Evolutionary conservation across 305 asterid species (phyloP).

Genomic region (Fraxinus angustifolia): DNA sequence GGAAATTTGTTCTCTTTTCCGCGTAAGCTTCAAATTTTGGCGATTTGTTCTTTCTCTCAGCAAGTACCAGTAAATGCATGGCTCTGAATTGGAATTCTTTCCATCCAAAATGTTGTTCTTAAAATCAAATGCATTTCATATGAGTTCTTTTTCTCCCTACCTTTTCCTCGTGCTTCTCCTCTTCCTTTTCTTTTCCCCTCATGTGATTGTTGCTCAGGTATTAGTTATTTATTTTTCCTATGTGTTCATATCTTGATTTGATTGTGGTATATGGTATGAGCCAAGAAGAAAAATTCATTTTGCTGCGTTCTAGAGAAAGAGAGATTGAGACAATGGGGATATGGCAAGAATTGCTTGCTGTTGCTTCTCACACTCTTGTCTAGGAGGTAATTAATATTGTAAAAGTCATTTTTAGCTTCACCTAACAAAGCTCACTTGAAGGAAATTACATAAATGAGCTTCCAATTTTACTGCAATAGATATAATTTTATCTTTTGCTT

Average conservation of each 20-base stretch:
- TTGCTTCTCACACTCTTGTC: conserved; percentile 54
- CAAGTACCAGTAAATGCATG: too few relatives aligned
- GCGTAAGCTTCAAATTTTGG: too few relatives aligned
- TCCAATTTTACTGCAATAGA: too few relatives aligned
- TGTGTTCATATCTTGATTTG: conserved; percentile 8
- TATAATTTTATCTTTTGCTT: too few relatives aligned
- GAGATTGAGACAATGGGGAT: conserved; percentile 16
- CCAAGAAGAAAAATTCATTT: conserved; percentile 10
- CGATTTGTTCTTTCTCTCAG: too few relatives aligned
- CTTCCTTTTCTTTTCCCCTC: conserved; percentile 23
- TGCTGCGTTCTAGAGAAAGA: conserved; percentile 10
- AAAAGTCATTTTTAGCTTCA: too few relatives aligned
- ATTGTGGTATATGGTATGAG: conserved; percentile 9
- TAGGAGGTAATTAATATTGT: conserved; percentile 58
- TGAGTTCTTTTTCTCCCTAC: conserved; percentile 18
- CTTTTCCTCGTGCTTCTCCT: conserved; percentile 28
- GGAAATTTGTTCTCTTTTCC: too few relatives aligned
- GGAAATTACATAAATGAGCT: too few relatives aligned
- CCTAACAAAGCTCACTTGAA: too few relatives aligned
- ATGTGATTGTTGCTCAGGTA: conserved; percentile 51
- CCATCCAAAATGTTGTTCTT: too few relatives aligned
- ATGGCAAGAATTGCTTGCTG: conserved; percentile 62
- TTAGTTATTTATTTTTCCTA: background rate
- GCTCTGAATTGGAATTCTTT: too few relatives aligned
- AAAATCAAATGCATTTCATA: conserved; percentile 10